phyloP scores from a whole-genome alignment of 352 stramenopile species.

The Globisporangium splendens region DNA sequence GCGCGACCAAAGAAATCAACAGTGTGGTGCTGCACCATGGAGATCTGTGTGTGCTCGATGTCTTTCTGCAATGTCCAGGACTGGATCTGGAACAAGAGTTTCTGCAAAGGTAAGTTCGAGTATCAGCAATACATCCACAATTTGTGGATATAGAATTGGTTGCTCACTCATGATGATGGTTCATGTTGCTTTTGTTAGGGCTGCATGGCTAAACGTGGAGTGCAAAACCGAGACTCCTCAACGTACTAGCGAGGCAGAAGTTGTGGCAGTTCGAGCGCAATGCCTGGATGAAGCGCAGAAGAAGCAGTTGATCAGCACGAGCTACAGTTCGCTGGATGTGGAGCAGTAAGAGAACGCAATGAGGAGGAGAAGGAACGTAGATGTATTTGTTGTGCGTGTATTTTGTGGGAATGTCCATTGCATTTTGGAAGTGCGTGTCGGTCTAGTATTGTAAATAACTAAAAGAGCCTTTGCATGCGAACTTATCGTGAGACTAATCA shows the following conservation, averaged over 20 bases:
- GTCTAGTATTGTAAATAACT: constrained; percentile 2
- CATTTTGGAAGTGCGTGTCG: constrained; percentile 2
- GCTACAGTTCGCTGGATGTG: constrained; percentile 7
- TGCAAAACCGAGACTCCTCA: background rate
- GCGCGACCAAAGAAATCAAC: constrained; percentile 17
- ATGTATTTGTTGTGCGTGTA: background rate
- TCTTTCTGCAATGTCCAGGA: constrained; percentile 46
- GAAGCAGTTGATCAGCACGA: constrained; percentile 3
- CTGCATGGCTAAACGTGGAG: constrained; percentile 8
- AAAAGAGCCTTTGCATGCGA: background rate
- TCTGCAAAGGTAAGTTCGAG: constrained; percentile 31
- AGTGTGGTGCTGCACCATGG: constrained; percentile 33
- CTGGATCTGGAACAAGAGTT: constrained; percentile 55
- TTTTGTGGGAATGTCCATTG: too few species aligned
- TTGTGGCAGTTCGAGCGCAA: constrained; percentile 1
- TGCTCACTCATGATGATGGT: too few species aligned
- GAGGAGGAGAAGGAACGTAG: too few species aligned
- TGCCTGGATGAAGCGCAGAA: constrained; percentile 10
- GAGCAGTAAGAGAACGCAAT: too few species aligned
- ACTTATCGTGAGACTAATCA: background rate
- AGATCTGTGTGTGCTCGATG: constrained; percentile 45
- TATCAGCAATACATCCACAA: too few species aligned
- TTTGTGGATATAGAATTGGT: too few species aligned
- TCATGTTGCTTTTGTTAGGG: background rate
- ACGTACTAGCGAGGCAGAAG: background rate